A percentile compares a stretch with the other conserved stretches of the same genome.
phyloP scores from a whole-genome alignment of 352 stramenopile species.

The Pythium phragmitis region DNA sequence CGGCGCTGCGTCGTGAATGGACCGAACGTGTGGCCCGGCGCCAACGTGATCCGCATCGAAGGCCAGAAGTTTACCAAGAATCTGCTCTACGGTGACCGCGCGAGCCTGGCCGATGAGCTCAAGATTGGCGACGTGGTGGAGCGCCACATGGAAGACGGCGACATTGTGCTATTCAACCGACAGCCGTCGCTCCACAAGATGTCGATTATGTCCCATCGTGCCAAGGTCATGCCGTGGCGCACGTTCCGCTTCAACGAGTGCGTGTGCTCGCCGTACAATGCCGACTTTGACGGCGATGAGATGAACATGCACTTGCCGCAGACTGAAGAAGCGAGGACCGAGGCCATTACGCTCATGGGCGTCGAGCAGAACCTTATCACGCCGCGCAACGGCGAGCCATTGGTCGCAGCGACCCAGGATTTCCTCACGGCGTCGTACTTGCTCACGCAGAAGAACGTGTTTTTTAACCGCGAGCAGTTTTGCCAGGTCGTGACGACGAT shows the following conservation, averaged over 20 bases:
- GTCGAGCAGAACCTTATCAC: conserved; percentile 98
- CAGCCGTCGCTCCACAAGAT: conserved; percentile 99
- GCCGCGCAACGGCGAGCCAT: conserved; percentile 96
- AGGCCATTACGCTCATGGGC: conserved; percentile 97
- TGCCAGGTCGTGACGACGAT: conserved; percentile 95
- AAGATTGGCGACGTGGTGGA: conserved; percentile 98
- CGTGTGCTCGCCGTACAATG: conserved; percentile 99
- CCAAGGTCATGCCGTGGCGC: conserved; percentile 95
- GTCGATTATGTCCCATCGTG: conserved; percentile 96
- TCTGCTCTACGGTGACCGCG: conserved; percentile 94
- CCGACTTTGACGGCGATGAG: conserved; percentile 99
- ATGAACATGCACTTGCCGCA: conserved; percentile 99
- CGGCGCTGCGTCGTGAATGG: conserved; percentile 95
- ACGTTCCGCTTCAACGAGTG: conserved; percentile 99
- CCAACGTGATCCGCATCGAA: conserved; percentile 92
- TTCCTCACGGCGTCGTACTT: conserved; percentile 99
- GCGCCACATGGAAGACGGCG: conserved; percentile 98
- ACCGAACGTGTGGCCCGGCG: conserved; percentile 95
- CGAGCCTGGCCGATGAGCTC: conserved; percentile 92
- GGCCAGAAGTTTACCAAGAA: conserved; percentile 88
- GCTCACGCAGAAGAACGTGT: conserved; percentile 98
- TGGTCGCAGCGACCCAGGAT: conserved; percentile 98
- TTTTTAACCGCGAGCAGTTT: conserved; percentile 97
- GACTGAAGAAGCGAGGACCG: conserved; percentile 97
- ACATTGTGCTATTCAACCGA: conserved; percentile 99